These are phyloP conservation scores for Golubevia sp. DNA, from an alignment of 1,284 basidiomycete species.

Conservation along the genomic window DNA sequence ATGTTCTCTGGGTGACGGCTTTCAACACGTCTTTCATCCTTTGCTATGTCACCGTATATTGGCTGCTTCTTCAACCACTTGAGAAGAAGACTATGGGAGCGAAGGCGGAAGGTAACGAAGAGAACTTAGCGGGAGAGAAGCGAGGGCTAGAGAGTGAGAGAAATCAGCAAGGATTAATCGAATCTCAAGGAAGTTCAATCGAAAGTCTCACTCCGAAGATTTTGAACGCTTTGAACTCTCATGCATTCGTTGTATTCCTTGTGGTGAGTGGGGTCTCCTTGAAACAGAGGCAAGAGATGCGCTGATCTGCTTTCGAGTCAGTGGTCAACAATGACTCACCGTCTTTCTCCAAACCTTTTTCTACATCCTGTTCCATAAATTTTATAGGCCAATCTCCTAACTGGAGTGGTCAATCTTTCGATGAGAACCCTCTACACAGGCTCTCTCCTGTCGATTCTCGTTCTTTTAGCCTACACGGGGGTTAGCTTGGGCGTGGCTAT, in stretches of 20 bases:
- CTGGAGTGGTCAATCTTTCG: slow-evolving; percentile 81
- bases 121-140: background rate
- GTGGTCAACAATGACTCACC: no score
- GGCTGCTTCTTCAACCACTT: slow-evolving; percentile 69
- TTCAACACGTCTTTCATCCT: slow-evolving; percentile 87
- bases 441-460: slow-evolving; percentile 68
- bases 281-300: background rate
- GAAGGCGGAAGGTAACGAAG: no score
- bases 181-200: slow-evolving; percentile 1
- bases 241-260: slow-evolving; percentile 80
- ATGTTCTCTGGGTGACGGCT: slow-evolving; percentile 85
- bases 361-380: background rate
- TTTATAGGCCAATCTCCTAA: slow-evolving; percentile 76
- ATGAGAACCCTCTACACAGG: slow-evolving; percentile 81
- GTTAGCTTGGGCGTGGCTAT: slow-evolving; percentile 71
- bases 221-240: slow-evolving; percentile 79
- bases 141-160: background rate
- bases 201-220: slow-evolving; percentile 66
- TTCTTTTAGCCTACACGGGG: slow-evolving; percentile 72
- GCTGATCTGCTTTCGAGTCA: background rate
- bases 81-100: slow-evolving; percentile 40
- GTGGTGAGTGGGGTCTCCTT: slow-evolving; percentile 69
- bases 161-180: background rate
- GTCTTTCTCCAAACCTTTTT: background rate
- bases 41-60: slow-evolving; percentile 78